Percentiles rank a stretch among this genome's conserved stretches.
These are phyloP conservation scores for Teunomyces tritomae DNA, from an alignment of 805 yeast species.

Conservation along the genomic window DNA sequence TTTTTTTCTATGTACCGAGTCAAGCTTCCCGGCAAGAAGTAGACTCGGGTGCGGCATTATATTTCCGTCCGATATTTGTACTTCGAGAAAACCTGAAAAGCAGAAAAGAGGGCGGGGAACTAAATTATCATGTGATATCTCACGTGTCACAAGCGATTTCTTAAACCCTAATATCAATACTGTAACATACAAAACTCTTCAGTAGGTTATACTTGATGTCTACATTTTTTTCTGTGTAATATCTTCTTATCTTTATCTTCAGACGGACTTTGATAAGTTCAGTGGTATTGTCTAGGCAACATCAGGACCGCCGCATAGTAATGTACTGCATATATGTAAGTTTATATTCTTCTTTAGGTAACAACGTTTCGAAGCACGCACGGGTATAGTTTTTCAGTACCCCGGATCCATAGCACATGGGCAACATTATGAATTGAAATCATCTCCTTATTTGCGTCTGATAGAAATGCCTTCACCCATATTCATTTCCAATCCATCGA, in stretches of 20 bases:
- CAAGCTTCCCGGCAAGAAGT: neutral
- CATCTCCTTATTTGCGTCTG: neutral
- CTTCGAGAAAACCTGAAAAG: neutral
- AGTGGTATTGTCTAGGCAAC: too few species aligned
- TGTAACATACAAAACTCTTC: too few species aligned
- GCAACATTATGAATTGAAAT: neutral
- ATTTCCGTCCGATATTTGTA: neutral
- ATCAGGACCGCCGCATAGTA: too few species aligned
- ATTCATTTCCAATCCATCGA: conserved; percentile 55
- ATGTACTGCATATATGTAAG: neutral
- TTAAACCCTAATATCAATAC: too few species aligned
- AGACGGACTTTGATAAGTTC: too few species aligned
- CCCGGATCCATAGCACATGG: neutral
- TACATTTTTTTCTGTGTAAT: too few species aligned
- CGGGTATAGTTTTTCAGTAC: neutral
- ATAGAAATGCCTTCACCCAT: conserved; percentile 59
- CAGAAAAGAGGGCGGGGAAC: neutral
- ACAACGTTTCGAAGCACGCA: neutral
- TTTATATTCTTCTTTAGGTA: neutral
- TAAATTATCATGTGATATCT: too few species aligned
- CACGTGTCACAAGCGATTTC: too few species aligned
- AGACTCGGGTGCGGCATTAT: neutral
- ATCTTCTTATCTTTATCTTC: too few species aligned
- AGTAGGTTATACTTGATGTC: too few species aligned
- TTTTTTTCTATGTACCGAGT: conserved; percentile 1